Evolutionary conservation across 2,329 filamentous ascomycete genomes (phyloP), one percentile per base, ranked within the genome.

Genomic region (Colletotrichum tanaceti): DNA sequence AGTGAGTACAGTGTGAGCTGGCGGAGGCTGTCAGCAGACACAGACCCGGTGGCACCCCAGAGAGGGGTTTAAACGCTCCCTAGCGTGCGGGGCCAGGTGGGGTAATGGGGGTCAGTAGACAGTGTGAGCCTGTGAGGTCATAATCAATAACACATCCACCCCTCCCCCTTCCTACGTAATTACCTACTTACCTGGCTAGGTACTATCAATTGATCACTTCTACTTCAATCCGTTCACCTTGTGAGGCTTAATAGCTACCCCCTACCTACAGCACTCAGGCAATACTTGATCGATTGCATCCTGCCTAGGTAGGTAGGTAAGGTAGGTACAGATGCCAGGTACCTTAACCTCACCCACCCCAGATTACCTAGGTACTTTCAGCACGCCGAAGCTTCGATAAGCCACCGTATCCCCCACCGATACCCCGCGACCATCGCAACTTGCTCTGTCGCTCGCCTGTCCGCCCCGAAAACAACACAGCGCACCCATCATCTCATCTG

Each of bases 41-140:
- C 14, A 13, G 44, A 35, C 16, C 58, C 53, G 38, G 38, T 18
- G 24, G 54, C 28, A 35, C 41, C 54, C 62, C 54, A 52, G 38
- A 32, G 38, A 24, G 41, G 20, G 22, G 32, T 49, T 41, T 35
- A 22, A 49, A 43, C 35, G 44, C 22, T 47, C 53, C 22, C n/a
- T n/a, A n/a, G 14, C 7, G 18, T n/a, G 43, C 38, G 62, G 44
- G 58, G 58, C 24, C 35, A 55, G 41, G 58, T 65, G 63, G 57
- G 58, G 57, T 58, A 28, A n/a, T 11, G 7, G 16, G 41, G 35
- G n/a, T 43, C 38, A 50, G n/a, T 13, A 24, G 58, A 66, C 58
- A 66, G 64, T 66, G 43, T 66, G 63, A 63, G 58, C 58, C 50
- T 66, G 43, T 66, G 63, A 63, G 58, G 63, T 55, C 58, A 63